phyloP scores from a whole-genome alignment of 148 eudicot species.

The Mesembryanthemum crystallinum region DNA sequence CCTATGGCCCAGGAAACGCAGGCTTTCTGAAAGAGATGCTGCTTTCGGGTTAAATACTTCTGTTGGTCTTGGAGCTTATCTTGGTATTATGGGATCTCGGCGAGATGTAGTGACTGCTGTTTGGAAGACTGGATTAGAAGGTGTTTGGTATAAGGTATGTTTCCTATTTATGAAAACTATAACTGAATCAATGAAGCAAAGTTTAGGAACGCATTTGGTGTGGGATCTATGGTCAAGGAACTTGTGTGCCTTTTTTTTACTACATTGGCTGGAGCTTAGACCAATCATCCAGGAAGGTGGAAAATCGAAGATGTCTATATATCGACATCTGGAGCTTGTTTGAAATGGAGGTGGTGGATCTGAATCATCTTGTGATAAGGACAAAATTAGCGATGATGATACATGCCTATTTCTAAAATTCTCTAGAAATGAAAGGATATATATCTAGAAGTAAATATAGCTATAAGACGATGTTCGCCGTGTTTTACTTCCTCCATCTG shows the following conservation, averaged over 20 bases:
- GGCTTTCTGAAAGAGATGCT: conserved; percentile 95
- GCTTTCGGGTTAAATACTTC: conserved; percentile 96
- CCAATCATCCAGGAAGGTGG: not conserved
- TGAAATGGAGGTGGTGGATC: too few species aligned
- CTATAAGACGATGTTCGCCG: too few species aligned
- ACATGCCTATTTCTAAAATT: too few species aligned
- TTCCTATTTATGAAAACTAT: not conserved
- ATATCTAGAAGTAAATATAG: too few species aligned
- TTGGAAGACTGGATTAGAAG: conserved; percentile 97
- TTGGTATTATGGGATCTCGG: conserved; percentile 98
- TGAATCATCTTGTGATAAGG: too few species aligned
- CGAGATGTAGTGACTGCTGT: conserved; percentile 93
- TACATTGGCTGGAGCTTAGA: not conserved
- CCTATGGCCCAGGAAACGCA: conserved; percentile 93
- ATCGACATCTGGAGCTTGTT: too few species aligned
- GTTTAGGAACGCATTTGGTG: not conserved
- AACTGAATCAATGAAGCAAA: not conserved
- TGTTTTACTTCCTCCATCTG: too few species aligned
- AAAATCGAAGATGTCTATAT: not conserved
- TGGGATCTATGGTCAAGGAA: not conserved
- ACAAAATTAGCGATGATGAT: too few species aligned
- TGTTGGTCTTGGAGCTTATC: conserved; percentile 93
- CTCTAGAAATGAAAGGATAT: too few species aligned
- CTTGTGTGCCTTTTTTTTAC: not conserved
- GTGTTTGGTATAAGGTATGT: conserved; percentile 93